Percentiles rank a stretch among this genome's conserved stretches.
Conservation (phyloP, 306 rosid genomes). For the Cucumis hystrix region DNA sequence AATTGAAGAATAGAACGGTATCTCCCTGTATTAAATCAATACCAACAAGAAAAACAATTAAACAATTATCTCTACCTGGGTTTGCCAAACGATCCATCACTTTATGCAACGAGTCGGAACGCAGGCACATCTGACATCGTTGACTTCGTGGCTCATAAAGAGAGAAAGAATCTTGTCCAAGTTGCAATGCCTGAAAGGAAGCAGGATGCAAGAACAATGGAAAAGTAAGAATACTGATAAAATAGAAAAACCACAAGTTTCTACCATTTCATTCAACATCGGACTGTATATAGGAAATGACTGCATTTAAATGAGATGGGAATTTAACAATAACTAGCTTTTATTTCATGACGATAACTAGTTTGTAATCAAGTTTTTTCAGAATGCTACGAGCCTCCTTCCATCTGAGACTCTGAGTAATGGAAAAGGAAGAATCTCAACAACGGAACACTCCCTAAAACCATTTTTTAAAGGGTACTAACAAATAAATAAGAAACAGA, state of each 20-base stretch:
- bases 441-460: background rate
- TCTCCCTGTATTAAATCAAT: background rate
- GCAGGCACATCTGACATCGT: constrained; percentile 95
- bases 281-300: background rate
- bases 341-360: background rate
- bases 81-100: constrained; percentile 93
- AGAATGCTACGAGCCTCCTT: background rate
- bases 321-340: background rate
- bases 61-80: constrained; percentile 36
- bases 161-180: constrained; percentile 63
- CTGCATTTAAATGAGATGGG: background rate
- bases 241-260: background rate
- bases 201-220: background rate
- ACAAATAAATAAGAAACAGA: background rate
- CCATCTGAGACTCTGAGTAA: background rate
- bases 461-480: no score
- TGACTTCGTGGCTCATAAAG: constrained; percentile 64
- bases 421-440: background rate
- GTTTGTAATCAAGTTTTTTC: background rate
- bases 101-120: constrained; percentile 80
- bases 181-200: constrained; percentile 68
- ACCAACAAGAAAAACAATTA: background rate
- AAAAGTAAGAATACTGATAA: background rate
- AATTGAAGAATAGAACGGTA: background rate
- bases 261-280: background rate